A percentile compares a stretch with the other conserved stretches of the same genome.
These are phyloP conservation scores for Globisporangium viniferum DNA, from an alignment of 352 stramenopile species.

Conservation along the genomic window DNA sequence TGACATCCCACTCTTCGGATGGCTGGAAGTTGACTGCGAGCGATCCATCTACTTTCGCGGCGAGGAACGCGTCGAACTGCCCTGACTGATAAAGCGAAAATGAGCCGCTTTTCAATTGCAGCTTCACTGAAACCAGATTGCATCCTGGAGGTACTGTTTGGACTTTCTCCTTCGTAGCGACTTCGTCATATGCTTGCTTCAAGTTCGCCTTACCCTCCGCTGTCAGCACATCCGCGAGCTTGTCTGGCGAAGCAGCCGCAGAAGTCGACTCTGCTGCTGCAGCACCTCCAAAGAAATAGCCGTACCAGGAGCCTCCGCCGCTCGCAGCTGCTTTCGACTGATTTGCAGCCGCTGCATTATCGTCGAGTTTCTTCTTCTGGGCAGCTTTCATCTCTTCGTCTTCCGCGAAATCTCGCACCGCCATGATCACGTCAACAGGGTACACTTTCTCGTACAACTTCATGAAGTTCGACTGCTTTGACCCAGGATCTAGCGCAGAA, in stretches of 20 bases:
- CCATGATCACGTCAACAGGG: slow-evolving; percentile 64
- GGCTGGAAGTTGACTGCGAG: slow-evolving; percentile 60
- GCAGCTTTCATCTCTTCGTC: slow-evolving; percentile 36
- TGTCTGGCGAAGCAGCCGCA: slow-evolving; percentile 18
- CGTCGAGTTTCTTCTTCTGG: slow-evolving; percentile 29
- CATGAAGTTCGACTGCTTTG: slow-evolving; percentile 42
- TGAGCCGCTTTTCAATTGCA: slow-evolving; percentile 55
- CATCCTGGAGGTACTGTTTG: slow-evolving; percentile 53
- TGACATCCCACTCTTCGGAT: slow-evolving; percentile 61
- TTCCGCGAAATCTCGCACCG: slow-evolving; percentile 56
- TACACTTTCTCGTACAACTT: slow-evolving; percentile 59
- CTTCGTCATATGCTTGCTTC: slow-evolving; percentile 74
- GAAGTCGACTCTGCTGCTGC: slow-evolving; percentile 1
- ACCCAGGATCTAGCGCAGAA: slow-evolving; percentile 30
- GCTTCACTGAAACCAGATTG: slow-evolving; percentile 63
- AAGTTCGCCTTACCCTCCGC: slow-evolving; percentile 64
- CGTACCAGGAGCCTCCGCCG: slow-evolving; percentile 63
- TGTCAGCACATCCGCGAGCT: slow-evolving; percentile 47
- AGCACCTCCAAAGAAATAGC: slow-evolving; percentile 70
- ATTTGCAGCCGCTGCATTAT: slow-evolving; percentile 24
- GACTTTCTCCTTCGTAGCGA: slow-evolving; percentile 44
- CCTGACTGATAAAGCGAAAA: slow-evolving; percentile 53
- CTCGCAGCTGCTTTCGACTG: slow-evolving; percentile 16
- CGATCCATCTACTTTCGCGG: slow-evolving; percentile 44
- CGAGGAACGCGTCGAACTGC: slow-evolving; percentile 45